Percentiles rank a stretch among this genome's conserved stretches.
These are phyloP conservation scores for Choiromyces venosus DNA, from an alignment of 495 filamentous ascomycete species.

Conservation along the genomic window DNA sequence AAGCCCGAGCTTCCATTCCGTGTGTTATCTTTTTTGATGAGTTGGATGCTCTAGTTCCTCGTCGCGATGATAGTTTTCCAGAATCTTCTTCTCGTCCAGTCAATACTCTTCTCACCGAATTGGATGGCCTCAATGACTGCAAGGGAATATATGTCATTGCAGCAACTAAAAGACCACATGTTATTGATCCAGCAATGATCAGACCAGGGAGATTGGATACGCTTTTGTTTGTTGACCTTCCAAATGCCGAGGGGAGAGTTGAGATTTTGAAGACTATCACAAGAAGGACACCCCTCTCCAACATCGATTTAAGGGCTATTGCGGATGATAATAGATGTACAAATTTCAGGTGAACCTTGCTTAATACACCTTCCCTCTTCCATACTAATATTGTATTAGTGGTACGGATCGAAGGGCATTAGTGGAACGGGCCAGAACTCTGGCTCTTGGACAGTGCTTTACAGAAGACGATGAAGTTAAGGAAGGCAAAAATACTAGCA, in stretches of 20 bases:
- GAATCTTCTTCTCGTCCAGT: constrained; percentile 85
- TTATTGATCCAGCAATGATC: constrained; percentile 93
- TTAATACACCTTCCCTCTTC: too few relatives aligned
- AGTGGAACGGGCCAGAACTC: too few relatives aligned
- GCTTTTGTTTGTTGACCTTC: constrained; percentile 82
- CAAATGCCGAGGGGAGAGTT: constrained; percentile 67
- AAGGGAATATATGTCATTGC: constrained; percentile 90
- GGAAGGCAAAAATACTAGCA: too few relatives aligned
- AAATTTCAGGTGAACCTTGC: constrained; percentile 55
- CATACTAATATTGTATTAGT: too few relatives aligned
- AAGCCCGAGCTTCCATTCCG: constrained; percentile 76
- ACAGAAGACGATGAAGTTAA: too few relatives aligned
- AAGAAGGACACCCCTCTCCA: constrained; percentile 53
- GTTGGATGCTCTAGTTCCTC: constrained; percentile 83
- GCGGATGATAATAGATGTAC: constrained; percentile 64
- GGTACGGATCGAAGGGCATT: constrained; percentile 83
- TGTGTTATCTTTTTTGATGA: constrained; percentile 99
- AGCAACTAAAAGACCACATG: constrained; percentile 90
- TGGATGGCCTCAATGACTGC: constrained; percentile 80
- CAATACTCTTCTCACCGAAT: constrained; percentile 88
- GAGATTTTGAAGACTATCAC: constrained; percentile 78
- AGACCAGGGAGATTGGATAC: constrained; percentile 86
- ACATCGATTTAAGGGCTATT: constrained; percentile 52
- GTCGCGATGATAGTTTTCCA: constrained; percentile 69
- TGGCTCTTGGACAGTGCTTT: too few relatives aligned